These are phyloP conservation scores for Ustulina deusta DNA, from an alignment of 2,329 filamentous ascomycete species.

Conservation along the genomic window DNA sequence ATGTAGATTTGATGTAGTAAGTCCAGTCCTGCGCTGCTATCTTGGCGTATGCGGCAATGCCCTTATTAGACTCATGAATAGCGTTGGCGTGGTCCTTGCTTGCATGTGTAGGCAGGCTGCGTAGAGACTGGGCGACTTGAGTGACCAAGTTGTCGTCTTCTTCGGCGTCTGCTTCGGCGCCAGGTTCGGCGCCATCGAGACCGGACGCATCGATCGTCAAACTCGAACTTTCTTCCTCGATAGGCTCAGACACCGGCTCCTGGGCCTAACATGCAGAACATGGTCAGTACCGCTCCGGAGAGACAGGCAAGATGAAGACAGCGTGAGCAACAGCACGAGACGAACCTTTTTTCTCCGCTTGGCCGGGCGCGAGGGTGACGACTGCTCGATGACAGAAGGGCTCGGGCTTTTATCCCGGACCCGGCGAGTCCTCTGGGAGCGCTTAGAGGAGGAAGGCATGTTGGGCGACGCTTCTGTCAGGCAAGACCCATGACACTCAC, in stretches of 20 bases:
- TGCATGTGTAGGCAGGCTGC: slow-evolving; percentile 65
- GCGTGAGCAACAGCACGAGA: slow-evolving; percentile 4
- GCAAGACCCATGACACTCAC: slow-evolving; percentile 42
- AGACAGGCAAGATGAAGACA: slow-evolving; percentile 31
- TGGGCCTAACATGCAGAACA: slow-evolving; percentile 52
- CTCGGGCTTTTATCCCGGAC: slow-evolving; percentile 49
- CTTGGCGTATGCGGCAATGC: slow-evolving; percentile 82
- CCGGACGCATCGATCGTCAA: slow-evolving; percentile 46
- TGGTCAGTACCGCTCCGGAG: slow-evolving; percentile 30
- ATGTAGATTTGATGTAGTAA: slow-evolving; percentile 82
- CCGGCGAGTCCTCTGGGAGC: slow-evolving; percentile 54
- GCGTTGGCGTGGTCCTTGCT: slow-evolving; percentile 72
- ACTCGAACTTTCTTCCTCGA: slow-evolving; percentile 54
- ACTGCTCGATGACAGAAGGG: slow-evolving; percentile 58
- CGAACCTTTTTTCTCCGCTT: slow-evolving; percentile 73
- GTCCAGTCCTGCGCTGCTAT: slow-evolving; percentile 86
- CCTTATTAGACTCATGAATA: slow-evolving; percentile 71
- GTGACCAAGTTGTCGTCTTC: slow-evolving; percentile 69
- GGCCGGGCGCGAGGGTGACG: slow-evolving; percentile 70
- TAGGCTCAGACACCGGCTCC: slow-evolving; percentile 57
- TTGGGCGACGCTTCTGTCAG: slow-evolving; percentile 33
- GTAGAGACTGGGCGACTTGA: slow-evolving; percentile 66
- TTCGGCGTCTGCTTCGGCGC: slow-evolving; percentile 47
- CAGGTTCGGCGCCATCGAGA: slow-evolving; percentile 31
- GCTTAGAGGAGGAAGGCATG: slow-evolving; percentile 57